Conservation (phyloP, 2,329 filamentous ascomycete genomes). For the Ampelomyces quisqualis region DNA sequence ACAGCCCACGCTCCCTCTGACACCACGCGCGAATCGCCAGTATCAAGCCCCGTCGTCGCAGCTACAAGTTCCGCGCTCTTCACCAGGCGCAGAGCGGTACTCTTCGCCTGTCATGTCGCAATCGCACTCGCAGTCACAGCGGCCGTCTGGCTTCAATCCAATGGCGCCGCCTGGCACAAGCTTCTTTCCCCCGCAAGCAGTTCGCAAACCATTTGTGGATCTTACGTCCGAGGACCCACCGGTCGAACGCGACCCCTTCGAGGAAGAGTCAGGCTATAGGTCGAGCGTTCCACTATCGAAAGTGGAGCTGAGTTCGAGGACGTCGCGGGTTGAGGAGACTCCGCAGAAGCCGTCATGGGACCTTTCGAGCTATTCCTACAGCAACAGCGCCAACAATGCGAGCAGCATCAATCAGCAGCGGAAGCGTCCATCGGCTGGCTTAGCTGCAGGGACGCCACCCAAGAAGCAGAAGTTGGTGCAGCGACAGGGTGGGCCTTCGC, state of each 20-base stretch:
- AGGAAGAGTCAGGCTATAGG: conserved; percentile 43
- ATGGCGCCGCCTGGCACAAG: conserved; percentile 79
- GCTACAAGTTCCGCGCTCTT: conserved; percentile 87
- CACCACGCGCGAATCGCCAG: conserved; percentile 41
- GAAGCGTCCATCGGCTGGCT: conserved; percentile 31
- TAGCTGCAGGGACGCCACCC: conserved; percentile 16
- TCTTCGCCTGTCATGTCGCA: conserved; percentile 43
- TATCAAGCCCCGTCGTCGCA: conserved; percentile 41
- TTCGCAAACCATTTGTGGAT: conserved; percentile 44
- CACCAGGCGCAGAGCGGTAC: conserved; percentile 57
- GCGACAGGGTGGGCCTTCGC: conserved; percentile 35
- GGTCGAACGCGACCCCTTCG: conserved; percentile 52
- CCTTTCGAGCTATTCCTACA: conserved; percentile 28
- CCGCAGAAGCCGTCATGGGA: conserved; percentile 36
- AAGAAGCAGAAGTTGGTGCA: conserved; percentile 30
- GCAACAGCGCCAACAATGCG: conserved; percentile 11
- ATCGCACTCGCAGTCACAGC: conserved; percentile 63
- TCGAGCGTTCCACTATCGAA: conserved; percentile 63
- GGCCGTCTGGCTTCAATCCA: conserved; percentile 61
- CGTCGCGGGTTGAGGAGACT: conserved; percentile 36
- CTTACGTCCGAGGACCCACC: conserved; percentile 50
- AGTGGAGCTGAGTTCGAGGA: conserved; percentile 44
- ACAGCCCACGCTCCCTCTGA: conserved; percentile 63
- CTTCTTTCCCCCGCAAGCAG: conserved; percentile 53
- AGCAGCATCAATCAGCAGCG: too few relatives aligned